Evolutionary conservation across 768 basidiomycete species (phyloP).

Genomic region (Leucogyrophana mollusca): DNA sequence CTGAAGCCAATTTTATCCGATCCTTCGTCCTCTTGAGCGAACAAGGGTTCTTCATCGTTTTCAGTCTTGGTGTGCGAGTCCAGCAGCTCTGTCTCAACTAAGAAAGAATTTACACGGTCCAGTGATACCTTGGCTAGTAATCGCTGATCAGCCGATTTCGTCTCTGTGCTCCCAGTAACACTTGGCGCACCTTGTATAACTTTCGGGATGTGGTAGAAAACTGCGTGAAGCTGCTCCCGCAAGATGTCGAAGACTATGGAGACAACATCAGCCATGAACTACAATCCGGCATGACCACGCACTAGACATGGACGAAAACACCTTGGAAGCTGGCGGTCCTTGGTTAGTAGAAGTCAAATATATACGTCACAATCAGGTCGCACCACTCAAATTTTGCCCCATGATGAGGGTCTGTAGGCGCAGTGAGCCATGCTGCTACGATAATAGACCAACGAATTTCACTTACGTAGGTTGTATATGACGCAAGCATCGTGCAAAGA

Average conservation of each 20-base stretch:
- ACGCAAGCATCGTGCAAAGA: conserved; percentile 61
- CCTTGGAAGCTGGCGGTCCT: conserved; percentile 27
- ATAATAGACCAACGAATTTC: background rate
- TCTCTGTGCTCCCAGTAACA: conserved; percentile 21
- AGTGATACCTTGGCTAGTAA: conserved; percentile 59
- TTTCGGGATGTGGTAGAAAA: conserved; percentile 31
- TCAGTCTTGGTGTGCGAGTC: conserved; percentile 5
- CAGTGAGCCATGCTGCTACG: background rate
- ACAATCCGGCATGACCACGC: background rate
- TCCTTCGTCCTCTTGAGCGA: conserved; percentile 3
- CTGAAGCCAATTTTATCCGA: conserved; percentile 47
- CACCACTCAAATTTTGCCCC: conserved; percentile 11
- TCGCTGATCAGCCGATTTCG: conserved; percentile 3
- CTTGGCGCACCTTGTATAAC: conserved; percentile 17
- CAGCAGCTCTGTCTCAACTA: conserved; percentile 22
- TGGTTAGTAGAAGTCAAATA: background rate
- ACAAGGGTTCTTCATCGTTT: conserved; percentile 1
- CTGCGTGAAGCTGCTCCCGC: conserved; percentile 44
- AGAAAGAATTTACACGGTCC: conserved; percentile 52
- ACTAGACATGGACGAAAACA: conserved; percentile 39
- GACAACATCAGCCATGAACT: background rate
- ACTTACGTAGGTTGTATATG: conserved; percentile 59
- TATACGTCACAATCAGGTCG: conserved; percentile 1
- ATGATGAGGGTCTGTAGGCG: conserved; percentile 12
- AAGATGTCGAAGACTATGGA: conserved; percentile 60